A percentile compares a stretch with the other conserved stretches of the same genome.
phyloP scores from a whole-genome alignment of 345 rosid genomes.

The Salix koriyanagi region DNA sequence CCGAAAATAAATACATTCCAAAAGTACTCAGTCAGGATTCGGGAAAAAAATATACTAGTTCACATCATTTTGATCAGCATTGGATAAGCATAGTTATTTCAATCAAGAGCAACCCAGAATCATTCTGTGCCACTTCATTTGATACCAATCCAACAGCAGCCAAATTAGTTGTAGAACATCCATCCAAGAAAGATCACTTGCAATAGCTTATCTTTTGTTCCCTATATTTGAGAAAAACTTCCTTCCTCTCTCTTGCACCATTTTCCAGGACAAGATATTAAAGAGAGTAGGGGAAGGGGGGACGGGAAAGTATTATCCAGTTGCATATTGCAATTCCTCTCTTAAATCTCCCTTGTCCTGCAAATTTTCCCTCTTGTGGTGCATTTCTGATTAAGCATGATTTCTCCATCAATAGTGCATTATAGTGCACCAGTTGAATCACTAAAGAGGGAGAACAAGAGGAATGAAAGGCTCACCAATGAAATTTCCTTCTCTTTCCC shows the following conservation, averaged over 20 bases:
- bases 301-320: neutral
- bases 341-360: neutral
- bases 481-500: slow-evolving; percentile 61
- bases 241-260: neutral
- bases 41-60: neutral
- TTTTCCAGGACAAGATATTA: neutral
- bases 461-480: slow-evolving; percentile 34
- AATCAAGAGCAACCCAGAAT: neutral
- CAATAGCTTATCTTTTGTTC: neutral
- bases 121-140: neutral
- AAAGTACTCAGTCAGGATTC: neutral
- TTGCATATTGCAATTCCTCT: neutral
- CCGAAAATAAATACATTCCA: neutral
- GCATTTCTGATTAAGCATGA: neutral
- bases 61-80: neutral
- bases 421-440: neutral
- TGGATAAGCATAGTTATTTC: neutral
- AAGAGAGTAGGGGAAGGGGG: neutral
- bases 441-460: slow-evolving; percentile 1
- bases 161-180: neutral
- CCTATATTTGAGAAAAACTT: neutral
- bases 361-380: neutral
- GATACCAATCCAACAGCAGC: neutral
- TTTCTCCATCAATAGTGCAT: neutral
- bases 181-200: neutral